phyloP scores from a whole-genome alignment of 192 early-diverging fungal genomes.

The Linnemannia zychae region DNA sequence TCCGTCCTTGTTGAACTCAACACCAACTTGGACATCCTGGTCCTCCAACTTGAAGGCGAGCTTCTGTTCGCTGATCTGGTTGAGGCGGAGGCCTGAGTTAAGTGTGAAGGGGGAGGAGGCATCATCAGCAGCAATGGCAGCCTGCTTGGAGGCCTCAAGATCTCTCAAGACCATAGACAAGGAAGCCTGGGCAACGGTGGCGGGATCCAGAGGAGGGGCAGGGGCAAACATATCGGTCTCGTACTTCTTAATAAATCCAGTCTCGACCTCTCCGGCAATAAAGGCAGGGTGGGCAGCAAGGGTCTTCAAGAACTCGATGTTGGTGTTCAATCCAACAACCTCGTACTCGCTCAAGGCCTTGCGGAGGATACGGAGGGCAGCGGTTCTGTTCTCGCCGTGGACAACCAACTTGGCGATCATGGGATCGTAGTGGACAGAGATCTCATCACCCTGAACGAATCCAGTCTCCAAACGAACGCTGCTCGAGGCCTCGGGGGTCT shows the following conservation, averaged over 20 bases:
- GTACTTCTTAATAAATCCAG: slow-evolving; percentile 89
- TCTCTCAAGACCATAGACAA: slow-evolving; percentile 53
- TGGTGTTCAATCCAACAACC: slow-evolving; percentile 92
- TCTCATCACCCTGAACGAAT: slow-evolving; percentile 90
- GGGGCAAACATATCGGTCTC: slow-evolving; percentile 49
- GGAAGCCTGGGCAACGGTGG: slow-evolving; percentile 78
- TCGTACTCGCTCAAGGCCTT: slow-evolving; percentile 90
- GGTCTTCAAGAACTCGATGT: slow-evolving; percentile 90
- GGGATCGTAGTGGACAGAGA: slow-evolving; percentile 95
- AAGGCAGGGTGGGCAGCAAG: slow-evolving; percentile 87
- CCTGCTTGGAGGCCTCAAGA: slow-evolving; percentile 46
- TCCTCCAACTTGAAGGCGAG: slow-evolving; percentile 55
- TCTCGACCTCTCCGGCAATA: slow-evolving; percentile 90
- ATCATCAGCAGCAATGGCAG: slow-evolving; percentile 33
- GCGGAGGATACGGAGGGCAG: slow-evolving; percentile 84
- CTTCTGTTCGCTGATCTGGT: slow-evolving; percentile 54
- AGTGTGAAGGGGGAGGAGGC: slow-evolving; percentile 62
- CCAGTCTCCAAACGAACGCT: slow-evolving; percentile 93
- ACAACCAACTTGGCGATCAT: slow-evolving; percentile 98
- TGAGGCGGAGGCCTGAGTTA: slow-evolving; percentile 62
- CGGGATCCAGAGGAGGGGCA: slow-evolving; percentile 48
- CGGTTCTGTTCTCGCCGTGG: slow-evolving; percentile 81
- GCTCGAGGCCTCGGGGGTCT: slow-evolving; percentile 72
- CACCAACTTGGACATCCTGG: slow-evolving; percentile 52
- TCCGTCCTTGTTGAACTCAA: slow-evolving; percentile 49